Percentiles rank a stretch among this genome's conserved stretches.
Evolutionary conservation across 202 grass and related monocot species (phyloP).

Genomic region (Alloteropsis angusta): DNA sequence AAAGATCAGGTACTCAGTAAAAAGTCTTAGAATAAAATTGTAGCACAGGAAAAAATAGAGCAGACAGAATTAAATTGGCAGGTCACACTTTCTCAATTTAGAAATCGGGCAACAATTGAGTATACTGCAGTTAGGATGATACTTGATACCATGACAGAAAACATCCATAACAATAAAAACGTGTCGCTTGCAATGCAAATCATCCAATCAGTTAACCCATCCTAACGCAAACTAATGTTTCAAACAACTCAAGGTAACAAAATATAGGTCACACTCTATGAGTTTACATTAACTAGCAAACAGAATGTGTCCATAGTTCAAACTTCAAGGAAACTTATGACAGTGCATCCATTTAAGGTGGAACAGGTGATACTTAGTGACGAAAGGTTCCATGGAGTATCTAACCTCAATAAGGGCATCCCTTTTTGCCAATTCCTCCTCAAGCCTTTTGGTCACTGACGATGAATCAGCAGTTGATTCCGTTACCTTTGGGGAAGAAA

Average conservation of each 20-base stretch:
- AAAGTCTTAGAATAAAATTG: neutral
- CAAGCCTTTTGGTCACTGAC: conserved; percentile 80
- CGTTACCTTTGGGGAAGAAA: conserved; percentile 55
- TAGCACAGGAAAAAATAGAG: neutral
- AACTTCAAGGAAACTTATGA: neutral
- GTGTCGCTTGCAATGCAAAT: neutral
- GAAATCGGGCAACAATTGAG: neutral
- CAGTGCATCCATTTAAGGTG: conserved; percentile 11
- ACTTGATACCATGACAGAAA: neutral
- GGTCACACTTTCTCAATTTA: neutral
- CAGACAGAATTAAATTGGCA: neutral
- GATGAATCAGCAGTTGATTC: conserved; percentile 80
- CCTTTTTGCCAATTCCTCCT: conserved; percentile 93
- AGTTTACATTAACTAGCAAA: neutral
- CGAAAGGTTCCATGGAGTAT: conserved; percentile 15
- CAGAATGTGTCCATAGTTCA: neutral
- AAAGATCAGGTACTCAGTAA: neutral
- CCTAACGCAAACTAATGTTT: neutral
- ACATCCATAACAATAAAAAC: neutral
- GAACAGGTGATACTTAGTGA: neutral
- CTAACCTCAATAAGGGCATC: conserved; percentile 95
- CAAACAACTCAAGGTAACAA: conserved; percentile 7
- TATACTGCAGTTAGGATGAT: neutral
- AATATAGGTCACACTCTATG: conserved; percentile 2
- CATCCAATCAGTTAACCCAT: neutral